Evolutionary conservation across 495 filamentous ascomycete genomes (phyloP).

Genomic region (Daldinia loculata): DNA sequence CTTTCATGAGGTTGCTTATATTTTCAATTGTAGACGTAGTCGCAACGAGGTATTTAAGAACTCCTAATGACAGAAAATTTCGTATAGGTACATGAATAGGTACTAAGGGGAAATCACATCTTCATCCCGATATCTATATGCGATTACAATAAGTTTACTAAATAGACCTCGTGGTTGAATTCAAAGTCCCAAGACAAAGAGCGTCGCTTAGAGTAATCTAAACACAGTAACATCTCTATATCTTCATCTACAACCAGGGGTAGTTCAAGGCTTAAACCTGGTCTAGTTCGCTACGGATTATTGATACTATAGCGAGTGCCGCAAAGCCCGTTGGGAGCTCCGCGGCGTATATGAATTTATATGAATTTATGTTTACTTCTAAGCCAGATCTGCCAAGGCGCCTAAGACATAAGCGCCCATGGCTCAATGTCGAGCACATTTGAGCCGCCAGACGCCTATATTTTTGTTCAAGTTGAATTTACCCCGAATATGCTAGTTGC

Average conservation of each 20-base stretch:
- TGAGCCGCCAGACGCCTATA: slow-evolving; percentile 36
- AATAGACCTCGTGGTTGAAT: background rate
- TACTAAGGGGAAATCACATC: background rate
- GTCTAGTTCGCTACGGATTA: background rate
- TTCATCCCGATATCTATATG: background rate
- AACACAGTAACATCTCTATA: background rate
- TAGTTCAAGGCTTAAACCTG: background rate
- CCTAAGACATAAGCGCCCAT: slow-evolving; percentile 31
- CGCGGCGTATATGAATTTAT: slow-evolving; percentile 34
- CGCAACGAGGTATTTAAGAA: background rate
- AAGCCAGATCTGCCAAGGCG: slow-evolving; percentile 30
- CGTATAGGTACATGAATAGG: background rate
- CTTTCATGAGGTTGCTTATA: background rate
- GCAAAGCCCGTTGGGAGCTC: slow-evolving; percentile 19
- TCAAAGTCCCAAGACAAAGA: background rate
- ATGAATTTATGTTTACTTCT: slow-evolving; percentile 19
- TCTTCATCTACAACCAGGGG: background rate
- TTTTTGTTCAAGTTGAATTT: slow-evolving; percentile 32
- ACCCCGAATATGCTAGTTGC: slow-evolving; percentile 30
- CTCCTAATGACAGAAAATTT: background rate
- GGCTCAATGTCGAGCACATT: slow-evolving; percentile 35
- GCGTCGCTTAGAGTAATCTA: slow-evolving; percentile 1
- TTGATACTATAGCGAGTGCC: slow-evolving; percentile 13
- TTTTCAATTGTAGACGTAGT: background rate
- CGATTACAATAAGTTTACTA: background rate